Evolutionary conservation across 768 basidiomycete species (phyloP), one percentile per base, ranked within the genome.

Genomic region (Favolaschia claudopus): DNA sequence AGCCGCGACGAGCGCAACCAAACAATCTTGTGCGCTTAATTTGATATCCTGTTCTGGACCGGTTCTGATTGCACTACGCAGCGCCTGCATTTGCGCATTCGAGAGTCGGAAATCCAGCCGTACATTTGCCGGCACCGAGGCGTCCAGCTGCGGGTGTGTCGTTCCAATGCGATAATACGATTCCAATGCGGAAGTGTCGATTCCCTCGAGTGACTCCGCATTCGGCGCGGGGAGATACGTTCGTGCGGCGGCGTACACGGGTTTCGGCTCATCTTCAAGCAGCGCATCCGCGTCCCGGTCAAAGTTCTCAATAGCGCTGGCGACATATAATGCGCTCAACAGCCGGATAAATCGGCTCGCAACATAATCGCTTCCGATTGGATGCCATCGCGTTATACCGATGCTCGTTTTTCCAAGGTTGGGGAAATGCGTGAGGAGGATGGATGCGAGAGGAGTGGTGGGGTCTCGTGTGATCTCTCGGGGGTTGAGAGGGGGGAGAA

Each of bases 341-440:
- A 50, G 22, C 5, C 57, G 42, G n/a, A 58, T 58, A 22, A 58
- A 58, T 7, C 50, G 43, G 36, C 43, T 52, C n/a, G 57, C 57
- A 13, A 58, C 57, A 33, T 46, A 52, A 25, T 58, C 57, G 29
- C 57, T 58, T 13, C 57, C 57, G 14, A 58, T 52, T 10, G 49
- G 57, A 25, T 58, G 57, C 57, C 57, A 58, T 19, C 57, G 49
- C 5, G 36, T 45, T 19, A 58, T 46, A 22, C 49, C 57, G 12
- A 58, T 47, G 17, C 57, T 39, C 8, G 43, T 58, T 13, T 20
- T 31, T 3, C 50, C 44, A 10, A 58, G 43, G 19, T 46, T 46
- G 22, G 57, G 36, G n/a, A 58, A 58, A 28, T 38, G 22, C 20
- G 57, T 58, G 42, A 58, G 42, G 2, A 32, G 34, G 14, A 58